These are phyloP conservation scores for Fraxinus quadrangulata DNA, from an alignment of 257 asterid species.

Conservation along the genomic window DNA sequence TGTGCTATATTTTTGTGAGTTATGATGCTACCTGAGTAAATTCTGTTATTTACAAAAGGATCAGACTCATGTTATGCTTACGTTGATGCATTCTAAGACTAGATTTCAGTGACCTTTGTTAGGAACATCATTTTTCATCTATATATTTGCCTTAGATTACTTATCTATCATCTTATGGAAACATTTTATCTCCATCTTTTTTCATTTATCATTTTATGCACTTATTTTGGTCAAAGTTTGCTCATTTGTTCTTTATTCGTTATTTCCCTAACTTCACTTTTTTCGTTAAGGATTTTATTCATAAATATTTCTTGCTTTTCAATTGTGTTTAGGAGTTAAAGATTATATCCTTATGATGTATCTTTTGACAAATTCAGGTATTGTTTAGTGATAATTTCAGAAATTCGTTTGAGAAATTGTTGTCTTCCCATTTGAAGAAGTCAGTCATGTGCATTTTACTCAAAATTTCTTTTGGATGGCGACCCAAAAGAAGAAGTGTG, in stretches of 20 bases:
- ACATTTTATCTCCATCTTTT: not conserved
- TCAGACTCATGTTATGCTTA: not conserved
- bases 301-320: not conserved
- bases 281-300: not conserved
- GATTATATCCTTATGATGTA: not conserved
- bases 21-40: not conserved
- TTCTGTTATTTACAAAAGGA: not conserved
- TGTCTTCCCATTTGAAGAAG: constrained; percentile 35
- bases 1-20: not conserved
- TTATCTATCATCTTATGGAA: too few relatives aligned
- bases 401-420: constrained; percentile 49
- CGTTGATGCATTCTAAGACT: not conserved
- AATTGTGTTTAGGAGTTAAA: not conserved
- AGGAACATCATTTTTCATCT: not conserved
- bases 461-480: constrained; percentile 73
- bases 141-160: too few relatives aligned
- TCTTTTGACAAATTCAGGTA: constrained; percentile 40
- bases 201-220: not conserved
- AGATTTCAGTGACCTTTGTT: not conserved
- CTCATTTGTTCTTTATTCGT: not conserved
- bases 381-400: constrained; percentile 56
- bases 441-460: constrained; percentile 39
- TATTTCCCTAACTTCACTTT: not conserved
- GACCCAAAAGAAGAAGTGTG: constrained; percentile 54
- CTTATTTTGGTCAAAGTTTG: not conserved